These are phyloP conservation scores for Primulina tabacum DNA, from an alignment of 257 asterid species.

Conservation along the genomic window DNA sequence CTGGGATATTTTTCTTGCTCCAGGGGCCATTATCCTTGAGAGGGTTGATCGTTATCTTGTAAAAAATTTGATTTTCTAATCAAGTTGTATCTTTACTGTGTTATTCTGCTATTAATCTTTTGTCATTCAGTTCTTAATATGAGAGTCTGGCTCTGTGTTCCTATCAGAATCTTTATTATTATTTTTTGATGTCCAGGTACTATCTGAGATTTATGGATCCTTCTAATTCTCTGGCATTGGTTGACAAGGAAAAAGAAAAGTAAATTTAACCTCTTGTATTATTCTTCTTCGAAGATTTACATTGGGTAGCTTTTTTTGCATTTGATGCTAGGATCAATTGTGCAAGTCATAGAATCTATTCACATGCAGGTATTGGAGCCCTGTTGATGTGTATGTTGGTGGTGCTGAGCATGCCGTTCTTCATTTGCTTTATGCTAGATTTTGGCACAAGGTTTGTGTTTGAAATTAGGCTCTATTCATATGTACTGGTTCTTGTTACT, in stretches of 20 bases:
- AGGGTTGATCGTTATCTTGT: background rate
- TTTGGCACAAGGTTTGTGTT: slow-evolving; percentile 95
- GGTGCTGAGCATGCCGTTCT: slow-evolving; percentile 99
- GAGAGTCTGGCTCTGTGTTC: background rate
- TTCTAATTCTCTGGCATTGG: slow-evolving; percentile 64
- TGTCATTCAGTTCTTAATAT: background rate
- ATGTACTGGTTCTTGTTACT: slow-evolving; percentile 3
- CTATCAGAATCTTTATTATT: slow-evolving; percentile 7
- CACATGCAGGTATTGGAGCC: slow-evolving; percentile 86
- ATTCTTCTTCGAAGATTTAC: slow-evolving; percentile 12
- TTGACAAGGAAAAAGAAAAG: slow-evolving; percentile 84
- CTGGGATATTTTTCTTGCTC: background rate
- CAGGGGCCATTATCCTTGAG: background rate
- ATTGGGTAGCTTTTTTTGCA: slow-evolving; percentile 9
- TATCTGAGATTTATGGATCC: slow-evolving; percentile 99
- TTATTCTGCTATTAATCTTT: background rate
- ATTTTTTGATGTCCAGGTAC: slow-evolving; percentile 58
- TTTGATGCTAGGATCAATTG: slow-evolving; percentile 17
- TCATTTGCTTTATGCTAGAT: slow-evolving; percentile 97
- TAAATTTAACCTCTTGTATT: slow-evolving; percentile 32
- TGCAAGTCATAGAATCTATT: slow-evolving; percentile 18
- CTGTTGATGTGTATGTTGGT: slow-evolving; percentile 96
- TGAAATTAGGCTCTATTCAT: slow-evolving; percentile 7
- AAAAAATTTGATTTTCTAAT: too few relatives aligned
- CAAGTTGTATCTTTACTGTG: background rate